These are phyloP conservation scores for Hemerocallis citrina DNA, from an alignment of 106 monocot species.

Conservation along the genomic window DNA sequence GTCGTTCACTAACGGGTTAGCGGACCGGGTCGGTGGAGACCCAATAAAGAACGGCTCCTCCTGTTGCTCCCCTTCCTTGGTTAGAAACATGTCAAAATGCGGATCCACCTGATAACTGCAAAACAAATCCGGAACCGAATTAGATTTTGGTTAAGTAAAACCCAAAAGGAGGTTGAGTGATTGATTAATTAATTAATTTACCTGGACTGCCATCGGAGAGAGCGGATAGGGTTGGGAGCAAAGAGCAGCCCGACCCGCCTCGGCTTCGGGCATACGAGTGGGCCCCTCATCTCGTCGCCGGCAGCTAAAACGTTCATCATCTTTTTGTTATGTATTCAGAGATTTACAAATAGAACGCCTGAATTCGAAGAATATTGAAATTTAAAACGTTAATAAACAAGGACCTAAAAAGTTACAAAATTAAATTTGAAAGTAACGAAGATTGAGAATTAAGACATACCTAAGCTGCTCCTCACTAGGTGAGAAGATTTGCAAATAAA, in stretches of 20 bases:
- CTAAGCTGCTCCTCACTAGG: not conserved
- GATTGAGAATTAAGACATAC: too few relatives aligned
- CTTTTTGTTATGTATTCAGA: not conserved
- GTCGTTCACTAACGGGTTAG: slow-evolving; percentile 39
- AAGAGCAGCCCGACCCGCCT: slow-evolving; percentile 20
- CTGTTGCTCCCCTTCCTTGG: slow-evolving; percentile 1
- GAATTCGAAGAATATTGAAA: too few relatives aligned
- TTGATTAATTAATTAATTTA: not conserved
- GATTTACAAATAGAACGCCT: not conserved
- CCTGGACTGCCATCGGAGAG: slow-evolving; percentile 13
- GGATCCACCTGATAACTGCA: slow-evolving; percentile 11
- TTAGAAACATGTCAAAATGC: slow-evolving; percentile 7
- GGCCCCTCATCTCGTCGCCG: slow-evolving; percentile 3
- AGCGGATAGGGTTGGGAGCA: slow-evolving; percentile 13
- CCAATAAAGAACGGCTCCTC: slow-evolving; percentile 29
- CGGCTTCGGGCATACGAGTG: slow-evolving; percentile 46
- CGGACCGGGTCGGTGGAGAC: slow-evolving; percentile 30
- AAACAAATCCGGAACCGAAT: not conserved
- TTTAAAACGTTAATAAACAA: too few relatives aligned
- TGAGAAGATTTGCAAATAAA: too few relatives aligned
- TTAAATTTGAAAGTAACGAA: not conserved
- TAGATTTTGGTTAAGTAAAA: not conserved
- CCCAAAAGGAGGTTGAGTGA: not conserved
- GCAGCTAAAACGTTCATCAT: slow-evolving; percentile 26
- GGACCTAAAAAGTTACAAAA: not conserved